Evolutionary conservation across 139 green algal species (phyloP).

Genomic region (Chlamydomonas incerta): DNA sequence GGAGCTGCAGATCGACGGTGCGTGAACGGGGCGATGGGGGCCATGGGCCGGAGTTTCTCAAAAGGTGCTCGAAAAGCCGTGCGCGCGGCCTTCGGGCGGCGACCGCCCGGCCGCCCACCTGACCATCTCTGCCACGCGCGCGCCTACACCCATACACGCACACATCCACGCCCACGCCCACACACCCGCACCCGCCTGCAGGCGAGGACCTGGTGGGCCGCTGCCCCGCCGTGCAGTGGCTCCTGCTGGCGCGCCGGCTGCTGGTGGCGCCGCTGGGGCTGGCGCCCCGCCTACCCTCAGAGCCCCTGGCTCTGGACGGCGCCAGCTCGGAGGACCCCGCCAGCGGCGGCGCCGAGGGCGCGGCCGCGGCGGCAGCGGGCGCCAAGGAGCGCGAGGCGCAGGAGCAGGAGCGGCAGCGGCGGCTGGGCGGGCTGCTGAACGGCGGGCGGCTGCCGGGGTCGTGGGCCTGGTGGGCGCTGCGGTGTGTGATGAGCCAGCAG

Average conservation of each 20-base stretch:
- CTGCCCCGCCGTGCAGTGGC: slow-evolving; percentile 71
- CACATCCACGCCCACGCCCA: too few species aligned
- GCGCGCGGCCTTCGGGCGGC: too few species aligned
- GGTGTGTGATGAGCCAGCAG: slow-evolving; percentile 68
- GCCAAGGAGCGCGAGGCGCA: background rate
- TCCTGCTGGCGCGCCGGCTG: slow-evolving; percentile 73
- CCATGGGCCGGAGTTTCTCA: background rate
- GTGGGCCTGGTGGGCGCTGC: slow-evolving; percentile 79
- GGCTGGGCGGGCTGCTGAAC: background rate
- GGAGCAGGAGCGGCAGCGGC: background rate
- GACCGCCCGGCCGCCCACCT: too few species aligned
- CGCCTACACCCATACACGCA: too few species aligned
- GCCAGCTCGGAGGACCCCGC: background rate
- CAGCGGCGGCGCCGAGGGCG: slow-evolving; percentile 16
- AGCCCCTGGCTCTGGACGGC: background rate
- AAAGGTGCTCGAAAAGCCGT: background rate
- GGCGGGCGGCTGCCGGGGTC: slow-evolving; percentile 1
- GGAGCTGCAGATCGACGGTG: slow-evolving; percentile 76
- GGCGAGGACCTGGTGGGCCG: slow-evolving; percentile 78
- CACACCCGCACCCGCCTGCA: background rate
- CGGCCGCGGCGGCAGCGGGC: background rate
- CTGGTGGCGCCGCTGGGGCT: slow-evolving; percentile 62
- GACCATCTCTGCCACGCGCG: too few species aligned
- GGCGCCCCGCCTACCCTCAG: background rate
- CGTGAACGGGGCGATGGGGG: background rate